Evolutionary conservation across 1,284 basidiomycete species (phyloP).

Genomic region (Cryptococcus floricola): DNA sequence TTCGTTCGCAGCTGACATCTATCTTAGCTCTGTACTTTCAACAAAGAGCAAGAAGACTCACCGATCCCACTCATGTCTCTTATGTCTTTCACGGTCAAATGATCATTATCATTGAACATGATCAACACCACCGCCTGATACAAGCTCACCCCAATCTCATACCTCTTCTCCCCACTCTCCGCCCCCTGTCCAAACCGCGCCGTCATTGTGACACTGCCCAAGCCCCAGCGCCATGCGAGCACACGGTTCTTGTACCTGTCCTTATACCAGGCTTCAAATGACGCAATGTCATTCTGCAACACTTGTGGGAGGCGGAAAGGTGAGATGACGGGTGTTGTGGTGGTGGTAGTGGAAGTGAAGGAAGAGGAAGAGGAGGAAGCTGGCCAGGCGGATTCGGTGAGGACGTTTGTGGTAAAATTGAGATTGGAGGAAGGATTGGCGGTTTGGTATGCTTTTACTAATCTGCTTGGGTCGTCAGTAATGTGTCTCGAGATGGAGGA

Average conservation of each 20-base stretch:
- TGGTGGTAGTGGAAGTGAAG: background rate
- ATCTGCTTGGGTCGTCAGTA: conserved; percentile 22
- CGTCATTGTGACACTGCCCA: conserved; percentile 70
- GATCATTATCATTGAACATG: conserved; percentile 72
- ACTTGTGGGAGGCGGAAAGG: conserved; percentile 46
- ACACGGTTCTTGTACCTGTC: conserved; percentile 66
- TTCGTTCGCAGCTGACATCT: conserved; percentile 49
- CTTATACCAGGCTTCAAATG: conserved; percentile 68
- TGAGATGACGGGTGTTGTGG: conserved; percentile 20
- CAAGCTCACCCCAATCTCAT: conserved; percentile 86
- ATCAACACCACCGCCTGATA: conserved; percentile 83
- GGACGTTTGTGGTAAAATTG: conserved; percentile 53
- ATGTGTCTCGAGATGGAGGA: background rate
- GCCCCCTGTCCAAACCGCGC: conserved; percentile 57
- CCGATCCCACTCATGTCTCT: conserved; percentile 69
- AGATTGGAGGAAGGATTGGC: conserved; percentile 40
- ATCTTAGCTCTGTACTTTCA: background rate
- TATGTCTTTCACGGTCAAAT: conserved; percentile 65
- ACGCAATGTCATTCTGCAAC: conserved; percentile 66
- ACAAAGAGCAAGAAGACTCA: conserved; percentile 48
- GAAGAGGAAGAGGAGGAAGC: conserved; percentile 34
- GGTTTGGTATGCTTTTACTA: conserved; percentile 52
- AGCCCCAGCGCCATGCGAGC: conserved; percentile 75
- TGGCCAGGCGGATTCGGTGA: conserved; percentile 59
- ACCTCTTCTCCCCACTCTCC: conserved; percentile 45